Conservation (phyloP, 331 rosid genomes). For the Malus hybrid region DNA sequence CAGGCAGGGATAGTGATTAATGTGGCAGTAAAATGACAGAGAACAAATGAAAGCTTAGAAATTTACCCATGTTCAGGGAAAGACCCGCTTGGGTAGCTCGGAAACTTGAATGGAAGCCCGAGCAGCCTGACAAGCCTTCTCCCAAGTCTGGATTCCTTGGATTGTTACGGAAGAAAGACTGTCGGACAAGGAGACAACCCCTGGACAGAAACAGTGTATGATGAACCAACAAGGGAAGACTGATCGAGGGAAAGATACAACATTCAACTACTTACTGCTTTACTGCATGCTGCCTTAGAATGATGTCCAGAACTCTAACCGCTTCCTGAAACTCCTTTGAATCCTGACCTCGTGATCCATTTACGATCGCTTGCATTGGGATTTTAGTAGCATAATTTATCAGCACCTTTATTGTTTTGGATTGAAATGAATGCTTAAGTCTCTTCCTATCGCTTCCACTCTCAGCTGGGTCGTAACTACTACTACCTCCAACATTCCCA, state of each 20-base stretch:
- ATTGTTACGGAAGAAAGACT: constrained; percentile 68
- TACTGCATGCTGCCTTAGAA: constrained; percentile 79
- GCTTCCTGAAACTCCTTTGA: constrained; percentile 76
- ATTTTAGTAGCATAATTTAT: constrained; percentile 66
- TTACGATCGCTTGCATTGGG: constrained; percentile 61
- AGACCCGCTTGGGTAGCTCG: constrained; percentile 77
- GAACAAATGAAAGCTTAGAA: neutral
- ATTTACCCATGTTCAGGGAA: constrained; percentile 62
- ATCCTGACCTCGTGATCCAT: constrained; percentile 69
- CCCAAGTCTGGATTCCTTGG: constrained; percentile 55
- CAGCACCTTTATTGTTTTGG: constrained; percentile 62
- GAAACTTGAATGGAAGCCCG: constrained; percentile 89
- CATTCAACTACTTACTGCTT: constrained; percentile 45
- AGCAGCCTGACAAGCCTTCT: constrained; percentile 78
- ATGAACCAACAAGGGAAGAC: neutral
- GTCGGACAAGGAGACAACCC: constrained; percentile 89
- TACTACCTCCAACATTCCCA: no score
- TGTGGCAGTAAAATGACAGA: neutral
- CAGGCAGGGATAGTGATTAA: neutral
- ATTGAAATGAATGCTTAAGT: constrained; percentile 23
- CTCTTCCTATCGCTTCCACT: constrained; percentile 48
- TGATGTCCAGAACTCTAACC: constrained; percentile 66
- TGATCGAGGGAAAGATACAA: neutral
- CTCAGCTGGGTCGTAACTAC: constrained; percentile 24
- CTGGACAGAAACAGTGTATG: constrained; percentile 25